Evolutionary conservation across 208 protist genomes (phyloP).

Genomic region (Phytomonas sp.): DNA sequence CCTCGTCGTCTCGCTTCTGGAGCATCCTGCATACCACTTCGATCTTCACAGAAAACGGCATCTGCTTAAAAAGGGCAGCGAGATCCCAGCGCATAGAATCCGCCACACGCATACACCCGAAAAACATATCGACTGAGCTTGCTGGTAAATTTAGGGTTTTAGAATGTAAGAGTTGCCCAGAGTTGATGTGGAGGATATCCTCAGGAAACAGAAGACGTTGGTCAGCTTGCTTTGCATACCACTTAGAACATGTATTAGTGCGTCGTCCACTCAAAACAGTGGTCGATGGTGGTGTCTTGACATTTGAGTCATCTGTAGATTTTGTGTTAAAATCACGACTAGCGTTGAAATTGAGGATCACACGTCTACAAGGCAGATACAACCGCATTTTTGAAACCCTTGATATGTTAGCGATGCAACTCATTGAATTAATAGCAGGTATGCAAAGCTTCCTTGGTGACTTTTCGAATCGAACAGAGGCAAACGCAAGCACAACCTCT

Average conservation of each 20-base stretch:
- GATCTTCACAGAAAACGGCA: not conserved
- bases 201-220: not conserved
- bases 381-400: not conserved
- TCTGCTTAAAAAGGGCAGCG: not conserved
- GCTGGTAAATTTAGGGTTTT: not conserved
- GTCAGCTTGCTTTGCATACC: not conserved
- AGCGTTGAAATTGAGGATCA: not conserved
- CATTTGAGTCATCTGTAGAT: not conserved
- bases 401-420: not conserved
- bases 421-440: not conserved
- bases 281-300: not conserved
- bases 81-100: not conserved
- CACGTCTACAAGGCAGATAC: not conserved
- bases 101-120: not conserved
- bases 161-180: not conserved
- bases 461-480: not conserved
- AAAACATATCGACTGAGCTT: not conserved
- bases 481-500: not conserved
- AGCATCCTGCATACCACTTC: not conserved
- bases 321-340: not conserved
- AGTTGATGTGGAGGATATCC: not conserved
- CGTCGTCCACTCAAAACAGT: not conserved
- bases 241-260: not conserved
- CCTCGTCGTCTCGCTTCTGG: not conserved
- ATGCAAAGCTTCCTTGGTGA: not conserved